phyloP scores from a whole-genome alignment of 768 basidiomycete genomes.

The Russula emetica region DNA sequence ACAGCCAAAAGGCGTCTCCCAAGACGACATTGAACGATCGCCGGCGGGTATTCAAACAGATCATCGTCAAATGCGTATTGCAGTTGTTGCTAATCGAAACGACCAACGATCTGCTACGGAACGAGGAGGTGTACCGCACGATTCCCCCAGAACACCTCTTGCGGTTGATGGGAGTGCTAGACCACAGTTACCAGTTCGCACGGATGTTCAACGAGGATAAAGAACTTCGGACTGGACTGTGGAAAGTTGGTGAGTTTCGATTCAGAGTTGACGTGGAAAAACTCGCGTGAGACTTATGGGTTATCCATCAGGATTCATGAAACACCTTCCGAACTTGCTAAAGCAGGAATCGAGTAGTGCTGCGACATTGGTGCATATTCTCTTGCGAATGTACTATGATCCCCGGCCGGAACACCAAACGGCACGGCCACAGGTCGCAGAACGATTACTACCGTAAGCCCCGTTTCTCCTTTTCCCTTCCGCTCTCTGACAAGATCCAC shows the following conservation, averaged over 20 bases:
- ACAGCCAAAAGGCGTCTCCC: conserved; percentile 45
- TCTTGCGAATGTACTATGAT: conserved; percentile 93
- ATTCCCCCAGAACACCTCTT: conserved; percentile 94
- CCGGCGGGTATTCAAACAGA: conserved; percentile 90
- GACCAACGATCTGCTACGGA: conserved; percentile 91
- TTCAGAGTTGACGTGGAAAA: background rate
- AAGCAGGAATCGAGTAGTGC: conserved; percentile 99
- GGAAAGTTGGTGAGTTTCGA: conserved; percentile 91
- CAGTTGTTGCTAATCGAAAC: conserved; percentile 96
- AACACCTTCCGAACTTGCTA: conserved; percentile 93
- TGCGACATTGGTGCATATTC: conserved; percentile 85
- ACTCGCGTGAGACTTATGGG: background rate
- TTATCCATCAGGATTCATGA: conserved; percentile 85
- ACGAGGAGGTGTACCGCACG: conserved; percentile 83
- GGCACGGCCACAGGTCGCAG: conserved; percentile 73
- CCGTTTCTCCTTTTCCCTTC: background rate
- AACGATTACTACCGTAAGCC: conserved; percentile 63
- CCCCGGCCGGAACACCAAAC: conserved; percentile 82
- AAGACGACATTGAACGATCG: conserved; percentile 64
- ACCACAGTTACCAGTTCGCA: conserved; percentile 97
- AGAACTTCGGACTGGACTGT: conserved; percentile 90
- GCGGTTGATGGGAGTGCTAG: conserved; percentile 90
- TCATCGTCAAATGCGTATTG: conserved; percentile 98
- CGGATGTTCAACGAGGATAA: conserved; percentile 97
- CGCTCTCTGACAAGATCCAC: background rate